Evolutionary conservation across 768 basidiomycete genomes (phyloP).

Genomic region (Austroboletus eburneus): DNA sequence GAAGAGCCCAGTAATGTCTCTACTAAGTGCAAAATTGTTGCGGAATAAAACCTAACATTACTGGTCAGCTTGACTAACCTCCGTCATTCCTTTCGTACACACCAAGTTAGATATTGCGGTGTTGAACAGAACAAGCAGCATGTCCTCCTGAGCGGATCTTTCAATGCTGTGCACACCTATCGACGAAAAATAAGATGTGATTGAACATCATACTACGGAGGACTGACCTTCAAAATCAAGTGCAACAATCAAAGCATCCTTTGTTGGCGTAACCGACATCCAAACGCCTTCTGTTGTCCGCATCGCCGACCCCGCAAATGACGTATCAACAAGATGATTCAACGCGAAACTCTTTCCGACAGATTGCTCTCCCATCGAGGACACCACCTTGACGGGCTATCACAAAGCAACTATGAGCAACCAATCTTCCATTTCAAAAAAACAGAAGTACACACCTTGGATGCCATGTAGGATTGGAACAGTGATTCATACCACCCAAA

Average conservation of each 20-base stretch:
- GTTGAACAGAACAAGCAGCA: slow-evolving; percentile 59
- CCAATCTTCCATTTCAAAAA: accelerated
- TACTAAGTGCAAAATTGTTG: too few species aligned
- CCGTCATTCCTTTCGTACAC: too few species aligned
- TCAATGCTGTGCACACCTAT: slow-evolving; percentile 60
- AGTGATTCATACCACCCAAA: slow-evolving; percentile 66
- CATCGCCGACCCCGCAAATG: slow-evolving; percentile 58
- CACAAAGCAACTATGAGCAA: neutral
- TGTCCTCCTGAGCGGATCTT: slow-evolving; percentile 60
- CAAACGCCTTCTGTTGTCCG: slow-evolving; percentile 58
- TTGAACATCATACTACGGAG: neutral
- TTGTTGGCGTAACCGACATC: slow-evolving; percentile 63
- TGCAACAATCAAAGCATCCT: slow-evolving; percentile 50
- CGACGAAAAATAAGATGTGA: neutral
- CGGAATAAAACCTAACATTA: too few species aligned
- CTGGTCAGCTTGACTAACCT: too few species aligned
- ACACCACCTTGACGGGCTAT: slow-evolving; percentile 60
- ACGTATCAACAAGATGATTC: slow-evolving; percentile 53
- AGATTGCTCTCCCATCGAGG: slow-evolving; percentile 67
- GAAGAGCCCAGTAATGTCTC: too few species aligned
- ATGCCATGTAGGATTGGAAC: slow-evolving; percentile 58
- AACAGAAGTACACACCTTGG: slow-evolving; percentile 35
- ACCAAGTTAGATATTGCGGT: slow-evolving; percentile 63
- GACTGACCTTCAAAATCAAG: slow-evolving; percentile 58
- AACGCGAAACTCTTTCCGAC: slow-evolving; percentile 57